Evolutionary conservation across 345 rosid genomes (phyloP).

Genomic region (Angophora floribunda): DNA sequence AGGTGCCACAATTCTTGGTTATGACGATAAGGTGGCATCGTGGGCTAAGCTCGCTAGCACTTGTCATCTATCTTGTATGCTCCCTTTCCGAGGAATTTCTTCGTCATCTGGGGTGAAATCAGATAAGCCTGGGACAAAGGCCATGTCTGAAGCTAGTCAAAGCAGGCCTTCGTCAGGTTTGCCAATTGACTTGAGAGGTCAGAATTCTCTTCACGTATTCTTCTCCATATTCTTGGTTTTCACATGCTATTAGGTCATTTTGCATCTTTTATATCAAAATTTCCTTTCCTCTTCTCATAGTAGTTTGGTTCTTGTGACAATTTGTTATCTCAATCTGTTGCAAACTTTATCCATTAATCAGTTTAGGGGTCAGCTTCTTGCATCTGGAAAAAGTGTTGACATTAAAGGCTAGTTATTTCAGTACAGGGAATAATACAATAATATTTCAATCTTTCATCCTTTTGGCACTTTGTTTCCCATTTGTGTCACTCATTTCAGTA

Average conservation of each 20-base stretch:
- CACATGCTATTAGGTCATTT: not conserved
- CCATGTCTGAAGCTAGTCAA: conserved; percentile 36
- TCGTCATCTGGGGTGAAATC: conserved; percentile 21
- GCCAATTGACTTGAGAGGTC: conserved; percentile 85
- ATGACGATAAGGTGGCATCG: conserved; percentile 23
- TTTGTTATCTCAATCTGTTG: not conserved
- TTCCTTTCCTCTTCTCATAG: not conserved
- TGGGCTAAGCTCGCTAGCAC: conserved; percentile 39
- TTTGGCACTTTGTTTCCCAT: not conserved
- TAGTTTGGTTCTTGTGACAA: not conserved
- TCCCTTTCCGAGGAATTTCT: conserved; percentile 20
- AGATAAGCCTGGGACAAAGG: conserved; percentile 37
- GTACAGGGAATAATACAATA: not conserved
- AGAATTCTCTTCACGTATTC: not conserved
- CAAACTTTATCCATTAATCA: not conserved
- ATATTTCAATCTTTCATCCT: not conserved
- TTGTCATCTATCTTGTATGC: conserved; percentile 37
- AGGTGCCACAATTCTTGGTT: conserved; percentile 26
- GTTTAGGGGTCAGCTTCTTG: not conserved
- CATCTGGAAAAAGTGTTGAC: not conserved
- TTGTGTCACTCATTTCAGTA: not conserved
- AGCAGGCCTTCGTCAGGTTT: conserved; percentile 48
- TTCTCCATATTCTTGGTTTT: not conserved
- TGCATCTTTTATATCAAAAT: not conserved
- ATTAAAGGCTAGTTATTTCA: not conserved